Conservation (phyloP, 2,329 filamentous ascomycete species). For the Exophiala lecanii-corni region DNA sequence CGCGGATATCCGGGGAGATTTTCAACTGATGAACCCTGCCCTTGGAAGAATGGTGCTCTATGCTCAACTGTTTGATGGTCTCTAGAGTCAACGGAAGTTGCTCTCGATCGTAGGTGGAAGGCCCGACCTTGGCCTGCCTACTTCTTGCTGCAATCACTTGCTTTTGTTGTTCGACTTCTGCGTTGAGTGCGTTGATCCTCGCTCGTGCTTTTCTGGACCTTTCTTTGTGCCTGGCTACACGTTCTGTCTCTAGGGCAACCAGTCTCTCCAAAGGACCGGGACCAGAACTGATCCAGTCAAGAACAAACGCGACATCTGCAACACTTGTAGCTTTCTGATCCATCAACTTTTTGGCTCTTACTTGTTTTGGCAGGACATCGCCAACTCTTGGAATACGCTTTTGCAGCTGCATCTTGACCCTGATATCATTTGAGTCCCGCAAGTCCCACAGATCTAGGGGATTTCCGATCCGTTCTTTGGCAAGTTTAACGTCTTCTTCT, state of each 20-base stretch:
- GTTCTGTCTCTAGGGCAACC: constrained; percentile 14
- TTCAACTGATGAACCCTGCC: constrained; percentile 6
- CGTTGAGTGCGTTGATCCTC: constrained; percentile 14
- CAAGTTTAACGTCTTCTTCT: constrained; percentile 37
- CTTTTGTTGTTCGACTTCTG: constrained; percentile 19
- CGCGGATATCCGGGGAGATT: constrained; percentile 1
- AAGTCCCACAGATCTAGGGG: constrained; percentile 16
- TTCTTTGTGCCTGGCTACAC: constrained; percentile 16
- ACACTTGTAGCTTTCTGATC: constrained; percentile 61
- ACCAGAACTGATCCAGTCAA: constrained; percentile 45
- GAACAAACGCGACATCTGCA: constrained; percentile 56
- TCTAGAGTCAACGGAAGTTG: constrained; percentile 10
- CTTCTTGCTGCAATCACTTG: constrained; percentile 25
- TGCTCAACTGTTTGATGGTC: constrained; percentile 16
- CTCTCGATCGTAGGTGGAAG: constrained; percentile 9
- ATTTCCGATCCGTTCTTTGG: constrained; percentile 35
- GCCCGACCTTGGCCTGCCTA: constrained; percentile 29
- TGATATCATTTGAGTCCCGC: constrained; percentile 18
- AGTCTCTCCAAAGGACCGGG: constrained; percentile 26
- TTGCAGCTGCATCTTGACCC: constrained; percentile 33
- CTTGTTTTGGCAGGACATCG: constrained; percentile 43
- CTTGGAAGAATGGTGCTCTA: constrained; percentile 15
- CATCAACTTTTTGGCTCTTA: constrained; percentile 52
- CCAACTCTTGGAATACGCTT: constrained; percentile 40
- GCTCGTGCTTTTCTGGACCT: constrained; percentile 15